Evolutionary conservation across 2,329 filamentous ascomycete species (phyloP), one percentile per base, ranked within the genome.

Genomic region (Sporothrix brasiliensis): DNA sequence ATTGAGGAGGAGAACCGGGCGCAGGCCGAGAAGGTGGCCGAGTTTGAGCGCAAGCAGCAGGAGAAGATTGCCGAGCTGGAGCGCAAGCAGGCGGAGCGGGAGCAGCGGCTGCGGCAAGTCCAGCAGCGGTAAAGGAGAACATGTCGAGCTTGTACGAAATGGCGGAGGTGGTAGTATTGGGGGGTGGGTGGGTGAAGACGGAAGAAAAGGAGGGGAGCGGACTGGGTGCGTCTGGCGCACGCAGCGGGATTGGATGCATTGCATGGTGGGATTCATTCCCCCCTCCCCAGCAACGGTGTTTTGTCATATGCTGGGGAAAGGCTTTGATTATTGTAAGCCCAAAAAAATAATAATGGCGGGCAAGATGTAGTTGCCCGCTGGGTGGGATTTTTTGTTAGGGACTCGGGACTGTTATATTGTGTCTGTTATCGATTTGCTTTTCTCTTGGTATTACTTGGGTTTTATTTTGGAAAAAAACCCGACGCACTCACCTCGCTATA

Each of bases 31-130:
- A 85, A 88, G 80, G 84, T 87, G 63, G 85, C 81, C 54, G 87
- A 86, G 77, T 85, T 89, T 75, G 88, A 90, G 82, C 81, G 82
- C 74, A 85, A 85, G 78, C 77, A 89, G 27, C 82, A 83, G 75
- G 85, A 85, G 79, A 80, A 83, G 74, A 44, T 71, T 16, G 71
- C 68, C 11, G 68, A 70, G 56, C 34, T 72, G n/a, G 71, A 72
- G 53, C 63, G 66, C 21, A 54, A 65, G 41, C 50, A 68, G 50
- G 65, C 65, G 5, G 52, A 34, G 34, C 69, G 69, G 41, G 30
- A 39, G 63, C n/a, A 60, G 58, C 80, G 80, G 73, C 79, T 79
- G 75, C 81, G 83, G 77, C 77, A 41, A 27, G 11, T 63, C 27
- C 27, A 52, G 47, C 27, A 61, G 19, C 54, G 56, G 67, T 44